Evolutionary conservation across 2,329 filamentous ascomycete species (phyloP).

Genomic region (Trichocomaceae sp.): DNA sequence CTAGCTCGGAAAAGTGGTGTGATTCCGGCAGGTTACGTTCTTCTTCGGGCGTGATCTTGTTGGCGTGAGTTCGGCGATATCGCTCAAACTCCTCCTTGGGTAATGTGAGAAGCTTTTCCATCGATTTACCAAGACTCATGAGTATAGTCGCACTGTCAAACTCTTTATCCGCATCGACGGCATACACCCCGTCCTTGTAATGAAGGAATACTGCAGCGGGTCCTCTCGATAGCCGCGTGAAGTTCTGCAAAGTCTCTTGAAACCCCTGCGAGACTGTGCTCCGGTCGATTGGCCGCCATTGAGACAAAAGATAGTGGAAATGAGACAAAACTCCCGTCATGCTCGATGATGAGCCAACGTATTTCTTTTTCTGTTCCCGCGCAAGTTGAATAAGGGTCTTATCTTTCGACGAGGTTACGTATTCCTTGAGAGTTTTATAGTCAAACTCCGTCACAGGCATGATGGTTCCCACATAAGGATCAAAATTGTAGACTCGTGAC

Average conservation of each 20-base stretch:
- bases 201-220: conserved; percentile 77
- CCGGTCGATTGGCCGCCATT: conserved; percentile 68
- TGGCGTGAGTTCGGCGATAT: conserved; percentile 64
- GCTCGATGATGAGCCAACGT: conserved; percentile 91
- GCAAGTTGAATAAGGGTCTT: conserved; percentile 62
- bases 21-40: conserved; percentile 66
- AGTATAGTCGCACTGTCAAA: conserved; percentile 79
- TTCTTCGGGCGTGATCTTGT: conserved; percentile 60
- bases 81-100: conserved; percentile 77
- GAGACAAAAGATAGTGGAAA: conserved; percentile 85
- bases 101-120: conserved; percentile 90
- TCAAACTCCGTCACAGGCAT: conserved; percentile 94
- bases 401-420: conserved; percentile 89
- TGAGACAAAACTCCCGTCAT: conserved; percentile 85
- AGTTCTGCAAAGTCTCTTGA: conserved; percentile 53
- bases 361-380: conserved; percentile 62
- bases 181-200: conserved; percentile 78
- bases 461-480: conserved; percentile 85
- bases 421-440: conserved; percentile 75
- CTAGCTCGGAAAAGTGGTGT: conserved; percentile 80
- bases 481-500: conserved; percentile 89
- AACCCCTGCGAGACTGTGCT: conserved; percentile 63
- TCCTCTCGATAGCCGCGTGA: conserved; percentile 64
- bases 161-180: conserved; percentile 93
- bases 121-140: conserved; percentile 86